Conservation (phyloP, 176 grass and related monocot species). For the Hsuehochloa calcarea region DNA sequence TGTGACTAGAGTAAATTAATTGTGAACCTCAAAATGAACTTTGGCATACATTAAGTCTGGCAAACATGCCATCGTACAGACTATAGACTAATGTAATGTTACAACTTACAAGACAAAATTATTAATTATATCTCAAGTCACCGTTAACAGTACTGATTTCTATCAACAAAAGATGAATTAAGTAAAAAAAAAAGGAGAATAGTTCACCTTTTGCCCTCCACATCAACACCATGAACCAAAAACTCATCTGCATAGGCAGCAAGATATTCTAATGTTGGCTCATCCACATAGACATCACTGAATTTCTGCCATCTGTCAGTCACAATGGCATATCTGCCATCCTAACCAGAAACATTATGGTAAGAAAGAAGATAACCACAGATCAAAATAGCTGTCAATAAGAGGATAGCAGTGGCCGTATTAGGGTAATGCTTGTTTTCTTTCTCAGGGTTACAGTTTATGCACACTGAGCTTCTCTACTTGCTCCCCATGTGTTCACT, state of each 20-base stretch:
- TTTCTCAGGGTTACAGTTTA: neutral
- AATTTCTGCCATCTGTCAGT: conserved; percentile 97
- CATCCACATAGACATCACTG: conserved; percentile 72
- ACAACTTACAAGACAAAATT: neutral
- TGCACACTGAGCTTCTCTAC: neutral
- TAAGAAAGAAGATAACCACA: conserved; percentile 25
- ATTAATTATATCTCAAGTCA: conserved; percentile 4
- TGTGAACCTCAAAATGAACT: neutral
- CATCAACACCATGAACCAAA: conserved; percentile 98
- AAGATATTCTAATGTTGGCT: conserved; percentile 59
- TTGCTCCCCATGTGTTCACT: neutral
- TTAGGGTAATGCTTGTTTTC: neutral
- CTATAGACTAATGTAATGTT: neutral
- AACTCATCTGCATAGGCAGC: conserved; percentile 86
- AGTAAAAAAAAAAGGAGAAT: conserved; percentile 20
- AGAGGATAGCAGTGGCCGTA: neutral
- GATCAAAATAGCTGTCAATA: neutral
- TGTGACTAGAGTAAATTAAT: neutral
- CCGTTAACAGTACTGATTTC: neutral
- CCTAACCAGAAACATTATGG: conserved; percentile 45
- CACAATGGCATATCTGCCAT: conserved; percentile 83
- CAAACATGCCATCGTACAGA: neutral
- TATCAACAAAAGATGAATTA: conserved; percentile 15
- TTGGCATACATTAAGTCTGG: neutral
- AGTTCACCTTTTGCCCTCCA: conserved; percentile 85